phyloP scores from a whole-genome alignment of 2,329 filamentous ascomycete genomes.

The Venturia nashicola region DNA sequence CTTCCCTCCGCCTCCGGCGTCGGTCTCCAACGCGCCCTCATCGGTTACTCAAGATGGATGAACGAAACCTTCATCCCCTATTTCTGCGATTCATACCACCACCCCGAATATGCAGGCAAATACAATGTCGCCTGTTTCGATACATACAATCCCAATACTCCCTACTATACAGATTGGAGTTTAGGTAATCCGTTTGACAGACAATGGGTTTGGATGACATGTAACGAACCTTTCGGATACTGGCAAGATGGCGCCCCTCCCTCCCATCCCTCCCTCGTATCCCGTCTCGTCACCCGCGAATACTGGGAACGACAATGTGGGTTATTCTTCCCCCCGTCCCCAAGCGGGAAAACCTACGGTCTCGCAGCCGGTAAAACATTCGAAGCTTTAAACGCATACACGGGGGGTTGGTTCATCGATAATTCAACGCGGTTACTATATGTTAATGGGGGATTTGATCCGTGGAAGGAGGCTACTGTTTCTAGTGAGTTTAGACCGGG shows the following conservation, averaged over 20 bases:
- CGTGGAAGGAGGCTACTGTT: conserved; percentile 44
- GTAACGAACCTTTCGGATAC: conserved; percentile 50
- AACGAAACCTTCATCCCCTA: conserved; percentile 15
- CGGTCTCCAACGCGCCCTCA: conserved; percentile 40
- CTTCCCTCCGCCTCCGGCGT: conserved; percentile 33
- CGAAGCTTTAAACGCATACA: conserved; percentile 38
- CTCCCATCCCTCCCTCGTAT: conserved; percentile 35
- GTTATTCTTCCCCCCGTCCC: conserved; percentile 39
- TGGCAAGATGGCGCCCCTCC: conserved; percentile 43
- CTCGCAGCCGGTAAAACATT: conserved; percentile 36
- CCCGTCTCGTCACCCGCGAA: conserved; percentile 35
- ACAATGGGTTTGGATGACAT: conserved; percentile 49
- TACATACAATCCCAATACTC: conserved; percentile 37
- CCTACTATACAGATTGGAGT: conserved; percentile 38
- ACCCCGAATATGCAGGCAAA: conserved; percentile 23
- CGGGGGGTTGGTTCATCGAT: conserved; percentile 42
- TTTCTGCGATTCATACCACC: conserved; percentile 36
- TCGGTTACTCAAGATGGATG: conserved; percentile 33
- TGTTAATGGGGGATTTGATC: conserved; percentile 47
- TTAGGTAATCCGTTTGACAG: conserved; percentile 35
- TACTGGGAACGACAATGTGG: conserved; percentile 46
- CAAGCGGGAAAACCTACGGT: conserved; percentile 38
- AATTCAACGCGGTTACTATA: conserved; percentile 44
- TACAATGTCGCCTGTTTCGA: conserved; percentile 39
- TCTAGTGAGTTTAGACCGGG: conserved; percentile 41